Conservation (phyloP, 139 green algal genomes). For the Diplosphaera chodatii region DNA sequence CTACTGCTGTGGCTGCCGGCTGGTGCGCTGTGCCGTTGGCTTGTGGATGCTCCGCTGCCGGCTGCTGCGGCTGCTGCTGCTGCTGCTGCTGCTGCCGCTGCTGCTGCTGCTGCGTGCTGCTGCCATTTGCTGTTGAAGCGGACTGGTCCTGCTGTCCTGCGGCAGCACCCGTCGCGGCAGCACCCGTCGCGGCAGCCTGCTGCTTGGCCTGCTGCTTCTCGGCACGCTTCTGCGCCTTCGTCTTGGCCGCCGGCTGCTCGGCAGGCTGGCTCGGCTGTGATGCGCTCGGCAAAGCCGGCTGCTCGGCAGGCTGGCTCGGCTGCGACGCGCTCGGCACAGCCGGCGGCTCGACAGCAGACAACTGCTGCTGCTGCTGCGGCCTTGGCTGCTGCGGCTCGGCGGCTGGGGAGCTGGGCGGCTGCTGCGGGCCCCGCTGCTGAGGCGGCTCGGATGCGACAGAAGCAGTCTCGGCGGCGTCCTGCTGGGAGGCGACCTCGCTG, state of each 20-base stretch:
- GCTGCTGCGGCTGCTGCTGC: no score
- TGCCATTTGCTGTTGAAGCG: no score
- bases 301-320: conserved; percentile 20
- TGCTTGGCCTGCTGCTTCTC: not conserved
- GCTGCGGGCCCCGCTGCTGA: not conserved
- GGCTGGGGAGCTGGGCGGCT: conserved; percentile 4
- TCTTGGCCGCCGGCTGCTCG: conserved; percentile 26
- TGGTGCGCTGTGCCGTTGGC: not conserved
- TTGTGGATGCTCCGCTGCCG: not conserved
- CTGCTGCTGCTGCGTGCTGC: no score
- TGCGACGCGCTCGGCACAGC: conserved; percentile 39
- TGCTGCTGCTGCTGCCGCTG: no score
- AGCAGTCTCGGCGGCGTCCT: conserved; percentile 8
- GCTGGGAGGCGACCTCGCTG: not conserved
- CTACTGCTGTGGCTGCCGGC: no score
- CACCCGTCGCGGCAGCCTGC: not conserved
- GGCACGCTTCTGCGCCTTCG: not conserved
- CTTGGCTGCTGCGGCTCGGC: conserved; percentile 22
- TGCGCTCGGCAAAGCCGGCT: conserved; percentile 34
- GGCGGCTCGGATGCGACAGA: not conserved
- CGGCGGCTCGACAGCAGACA: conserved; percentile 26
- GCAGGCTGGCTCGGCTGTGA: conserved; percentile 28
- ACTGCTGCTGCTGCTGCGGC: conserved; percentile 1
- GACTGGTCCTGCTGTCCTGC: no score
- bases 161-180: no score